Evolutionary conservation across 2,329 filamentous ascomycete genomes (phyloP).

Genomic region (Tolypocladium sp.): DNA sequence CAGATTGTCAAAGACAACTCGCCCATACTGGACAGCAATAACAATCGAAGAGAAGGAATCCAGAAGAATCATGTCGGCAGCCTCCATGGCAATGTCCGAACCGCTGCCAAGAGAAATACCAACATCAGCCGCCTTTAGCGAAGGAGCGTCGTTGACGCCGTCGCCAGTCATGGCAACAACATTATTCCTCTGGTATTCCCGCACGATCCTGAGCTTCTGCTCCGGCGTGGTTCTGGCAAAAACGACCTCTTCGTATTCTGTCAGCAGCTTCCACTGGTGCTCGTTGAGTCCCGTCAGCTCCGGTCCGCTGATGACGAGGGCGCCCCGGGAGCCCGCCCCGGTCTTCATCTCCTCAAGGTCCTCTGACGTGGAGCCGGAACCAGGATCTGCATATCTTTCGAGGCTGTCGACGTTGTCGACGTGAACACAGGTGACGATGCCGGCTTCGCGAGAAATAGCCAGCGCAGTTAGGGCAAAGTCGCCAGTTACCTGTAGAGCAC

Average conservation of each 20-base stretch:
- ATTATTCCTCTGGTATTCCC: slow-evolving; percentile 57
- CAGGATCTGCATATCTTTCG: slow-evolving; percentile 18
- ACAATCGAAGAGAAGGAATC: slow-evolving; percentile 66
- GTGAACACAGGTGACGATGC: slow-evolving; percentile 51
- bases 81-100: slow-evolving; percentile 74
- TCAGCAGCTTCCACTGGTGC: slow-evolving; percentile 58
- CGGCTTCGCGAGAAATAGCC: slow-evolving; percentile 63
- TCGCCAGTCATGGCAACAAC: slow-evolving; percentile 81
- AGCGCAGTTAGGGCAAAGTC: slow-evolving; percentile 68
- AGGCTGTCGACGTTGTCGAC: slow-evolving; percentile 48
- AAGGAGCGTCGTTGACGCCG: slow-evolving; percentile 79
- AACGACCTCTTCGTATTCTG: slow-evolving; percentile 59
- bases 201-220: slow-evolving; percentile 73
- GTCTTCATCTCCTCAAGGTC: slow-evolving; percentile 13
- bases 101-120: slow-evolving; percentile 76
- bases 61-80: slow-evolving; percentile 73
- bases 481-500: slow-evolving; percentile 49
- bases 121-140: slow-evolving; percentile 70
- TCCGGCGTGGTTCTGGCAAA: slow-evolving; percentile 71
- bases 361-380: slow-evolving; percentile 2
- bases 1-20: slow-evolving; percentile 71
- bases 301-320: slow-evolving; percentile 55
- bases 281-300: slow-evolving; percentile 59
- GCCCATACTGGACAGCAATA: slow-evolving; percentile 62
- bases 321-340: slow-evolving; percentile 18